Evolutionary conservation across 345 rosid species (phyloP), one percentile per base, ranked within the genome.

Genomic region (Carallia brachiata): DNA sequence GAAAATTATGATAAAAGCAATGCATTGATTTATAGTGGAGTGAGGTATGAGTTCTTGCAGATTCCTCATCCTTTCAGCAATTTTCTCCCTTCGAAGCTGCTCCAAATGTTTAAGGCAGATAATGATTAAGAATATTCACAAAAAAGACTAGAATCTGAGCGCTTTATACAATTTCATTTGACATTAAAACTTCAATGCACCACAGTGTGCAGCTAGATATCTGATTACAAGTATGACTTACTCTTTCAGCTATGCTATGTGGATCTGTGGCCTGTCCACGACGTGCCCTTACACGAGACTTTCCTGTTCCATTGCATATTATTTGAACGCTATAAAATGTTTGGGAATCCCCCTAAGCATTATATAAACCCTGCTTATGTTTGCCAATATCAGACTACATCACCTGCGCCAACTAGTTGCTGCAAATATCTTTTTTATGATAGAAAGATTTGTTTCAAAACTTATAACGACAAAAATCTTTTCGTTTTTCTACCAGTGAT

Each of bases 251-350:
- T 40, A 71, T 71, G 19, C 75, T 64, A 27, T 71, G 75, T 55
- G 75, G 75, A 65, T 71, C 75, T n/a, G 75, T 71, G 31, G 75
- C 75, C 37, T 72, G 69, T 39, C 75, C 75, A 44, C 75, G 75
- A 7, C 69, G 75, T 40, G 75, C 75, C 52, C 75, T 72, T 8
- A 19, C 69, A 56, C 88, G 80, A 69, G 84, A 78, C 78, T 82
- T 82, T 73, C 66, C 84, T 47, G 56, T 75, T 60, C 78, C 81
- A 52, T 78, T 68, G 63, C 59, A 65, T n/a, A n/a, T n/a, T n/a
- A n/a, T n/a, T n/a, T n/a, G n/a, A n/a, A n/a, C n/a, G n/a, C n/a
- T n/a, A n/a, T n/a, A n/a, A n/a, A n/a, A n/a, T n/a, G n/a, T n/a
- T n/a, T n/a, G n/a, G 52, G 48, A 68, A 54, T 69, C 53, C 7